Conservation (phyloP, 345 rosid genomes). For the Laguncularia racemosa region DNA sequence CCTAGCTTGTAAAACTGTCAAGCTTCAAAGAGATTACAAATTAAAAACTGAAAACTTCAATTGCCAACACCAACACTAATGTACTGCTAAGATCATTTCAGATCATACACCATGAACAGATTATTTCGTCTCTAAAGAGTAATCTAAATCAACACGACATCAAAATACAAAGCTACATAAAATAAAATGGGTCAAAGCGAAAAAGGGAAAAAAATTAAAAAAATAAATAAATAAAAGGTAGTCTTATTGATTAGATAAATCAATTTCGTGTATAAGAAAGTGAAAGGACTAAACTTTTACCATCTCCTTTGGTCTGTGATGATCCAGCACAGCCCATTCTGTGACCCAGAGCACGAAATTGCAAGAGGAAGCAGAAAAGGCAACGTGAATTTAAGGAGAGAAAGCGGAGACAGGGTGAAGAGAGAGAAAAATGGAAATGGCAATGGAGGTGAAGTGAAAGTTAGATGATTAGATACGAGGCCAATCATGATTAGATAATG, state of each 20-base stretch:
- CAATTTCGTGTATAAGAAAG: not conserved
- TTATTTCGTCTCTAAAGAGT: too few relatives aligned
- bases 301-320: conserved; percentile 56
- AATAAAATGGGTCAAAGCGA: too few relatives aligned
- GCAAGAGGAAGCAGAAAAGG: not conserved
- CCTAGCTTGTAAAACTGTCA: too few relatives aligned
- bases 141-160: too few relatives aligned
- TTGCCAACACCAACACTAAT: too few relatives aligned
- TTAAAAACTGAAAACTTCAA: too few relatives aligned
- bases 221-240: not conserved
- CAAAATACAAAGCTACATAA: too few relatives aligned
- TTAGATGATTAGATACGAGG: not conserved
- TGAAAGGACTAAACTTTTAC: conserved; percentile 17
- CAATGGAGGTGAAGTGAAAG: not conserved
- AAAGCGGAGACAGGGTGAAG: not conserved
- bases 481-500: too few relatives aligned
- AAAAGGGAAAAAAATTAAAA: conserved; percentile 2
- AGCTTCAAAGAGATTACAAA: too few relatives aligned
- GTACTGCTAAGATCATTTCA: too few relatives aligned
- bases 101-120: too few relatives aligned
- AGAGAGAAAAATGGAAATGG: not conserved
- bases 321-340: conserved; percentile 82
- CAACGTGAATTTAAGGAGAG: not conserved
- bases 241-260: not conserved
- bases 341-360: not conserved